Base-by-base conservation (phyloP, 164 flowering plant species). In the Liriodendron chinense region DNA sequence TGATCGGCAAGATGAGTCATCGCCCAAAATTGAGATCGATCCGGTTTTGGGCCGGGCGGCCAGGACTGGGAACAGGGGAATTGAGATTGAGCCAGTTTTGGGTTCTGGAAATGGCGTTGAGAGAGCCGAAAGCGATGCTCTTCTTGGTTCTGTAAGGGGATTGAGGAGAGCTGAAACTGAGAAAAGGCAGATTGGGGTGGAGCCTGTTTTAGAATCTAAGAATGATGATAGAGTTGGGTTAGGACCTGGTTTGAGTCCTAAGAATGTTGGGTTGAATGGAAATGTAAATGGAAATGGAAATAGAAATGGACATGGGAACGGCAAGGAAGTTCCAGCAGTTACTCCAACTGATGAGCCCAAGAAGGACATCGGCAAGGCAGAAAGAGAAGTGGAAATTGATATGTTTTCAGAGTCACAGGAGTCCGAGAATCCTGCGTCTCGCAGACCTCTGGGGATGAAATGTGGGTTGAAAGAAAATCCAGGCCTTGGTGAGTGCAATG, bases 11-110 rank as follows among this genome's bases (percentile, higher is more conserved):
- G 83, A 78, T 9, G 90, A 85, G 65, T 82, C 88, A 9, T 89
- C 92, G 1, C 92, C 93, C 0, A 91, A 86, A 72, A 85, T 88
- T 63, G 98, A 94, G 83, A 86, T 93, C 65, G 98, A 90, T 76
- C 95, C 95, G 9, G 70, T 91, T 80, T 70, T 89, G 74, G 96
- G 91, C 47, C 80, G 88, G 76, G 22, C 66, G 18, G 21, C 91
- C 2, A 82, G 86, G 68, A 21, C 9, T 47, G 78, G 65, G 65
- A 78, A 67, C 22, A 68, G 81, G 56, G 86, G 83, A 53, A 7
- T 25, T 57, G 94, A 89, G 62, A 90, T 92, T 69, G 94, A 90
- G 62, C 87, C 84, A 1, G 85, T 56, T 71, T 26, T 76, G 8
- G 83, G 85, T 61, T 1, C 49, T 56, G 73, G 80, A 53, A 77